Evolutionary conservation across 169 alveolate species (phyloP).

Genomic region (Plasmodium yoelii): DNA sequence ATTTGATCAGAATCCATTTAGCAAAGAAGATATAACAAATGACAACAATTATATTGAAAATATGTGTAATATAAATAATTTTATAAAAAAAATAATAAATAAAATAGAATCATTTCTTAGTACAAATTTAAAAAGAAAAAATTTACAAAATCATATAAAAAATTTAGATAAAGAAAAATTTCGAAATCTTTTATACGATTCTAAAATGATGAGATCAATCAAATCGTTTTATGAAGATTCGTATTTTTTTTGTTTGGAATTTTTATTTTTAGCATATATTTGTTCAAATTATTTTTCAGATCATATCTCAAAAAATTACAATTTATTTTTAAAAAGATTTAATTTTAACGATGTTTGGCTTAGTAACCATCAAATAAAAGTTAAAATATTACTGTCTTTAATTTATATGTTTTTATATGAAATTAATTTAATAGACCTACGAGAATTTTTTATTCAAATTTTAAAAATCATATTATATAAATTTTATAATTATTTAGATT

Average conservation of each 20-base stretch:
- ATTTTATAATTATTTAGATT: slow-evolving; percentile 57
- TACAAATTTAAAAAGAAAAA: slow-evolving; percentile 11
- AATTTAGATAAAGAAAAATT: slow-evolving; percentile 13
- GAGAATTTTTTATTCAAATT: slow-evolving; percentile 33
- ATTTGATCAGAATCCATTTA: not conserved
- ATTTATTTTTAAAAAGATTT: slow-evolving; percentile 31
- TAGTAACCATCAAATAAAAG: slow-evolving; percentile 37
- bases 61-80: slow-evolving; percentile 20
- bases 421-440: slow-evolving; percentile 20
- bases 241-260: slow-evolving; percentile 34
- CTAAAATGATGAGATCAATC: slow-evolving; percentile 15
- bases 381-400: slow-evolving; percentile 45
- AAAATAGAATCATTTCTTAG: slow-evolving; percentile 29
- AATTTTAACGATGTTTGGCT: slow-evolving; percentile 61
- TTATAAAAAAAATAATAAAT: slow-evolving; percentile 57
- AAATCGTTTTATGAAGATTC: slow-evolving; percentile 21
- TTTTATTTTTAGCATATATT: slow-evolving; percentile 43
- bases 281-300: slow-evolving; percentile 70
- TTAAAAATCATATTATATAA: slow-evolving; percentile 42
- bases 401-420: slow-evolving; percentile 55
- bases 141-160: slow-evolving; percentile 37
- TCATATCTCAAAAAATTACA: slow-evolving; percentile 28
- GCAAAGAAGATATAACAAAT: not conserved
- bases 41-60: slow-evolving; percentile 1
- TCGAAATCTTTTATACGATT: slow-evolving; percentile 38